These are phyloP conservation scores for Didymella segeticola DNA, from an alignment of 2,329 filamentous ascomycete species.

Conservation along the genomic window DNA sequence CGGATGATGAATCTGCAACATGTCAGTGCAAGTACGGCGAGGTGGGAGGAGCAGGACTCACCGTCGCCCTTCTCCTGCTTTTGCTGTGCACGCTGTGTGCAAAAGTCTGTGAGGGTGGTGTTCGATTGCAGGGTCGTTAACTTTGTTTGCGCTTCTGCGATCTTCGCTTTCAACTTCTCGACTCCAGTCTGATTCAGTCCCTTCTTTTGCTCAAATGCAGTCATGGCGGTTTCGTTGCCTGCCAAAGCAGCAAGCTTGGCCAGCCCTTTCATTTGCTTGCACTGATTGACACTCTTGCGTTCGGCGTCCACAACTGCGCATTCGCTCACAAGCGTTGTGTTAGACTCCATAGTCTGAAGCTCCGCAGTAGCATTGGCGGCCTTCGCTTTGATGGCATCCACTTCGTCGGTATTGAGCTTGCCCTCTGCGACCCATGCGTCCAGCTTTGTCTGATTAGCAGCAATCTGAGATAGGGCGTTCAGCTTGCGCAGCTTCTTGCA, in stretches of 20 bases:
- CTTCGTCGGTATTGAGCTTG: conserved; percentile 29
- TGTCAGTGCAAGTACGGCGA: neutral
- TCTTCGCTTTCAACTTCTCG: conserved; percentile 30
- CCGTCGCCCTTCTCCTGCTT: conserved; percentile 23
- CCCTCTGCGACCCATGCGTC: conserved; percentile 33
- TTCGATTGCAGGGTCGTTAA: conserved; percentile 33
- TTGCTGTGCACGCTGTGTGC: conserved; percentile 24
- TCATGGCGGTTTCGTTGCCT: conserved; percentile 36
- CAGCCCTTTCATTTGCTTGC: conserved; percentile 32
- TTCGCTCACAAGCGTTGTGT: conserved; percentile 34
- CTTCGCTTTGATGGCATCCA: conserved; percentile 34
- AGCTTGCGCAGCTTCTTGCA: conserved; percentile 34
- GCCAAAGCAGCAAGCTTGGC: conserved; percentile 31
- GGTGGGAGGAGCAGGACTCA: neutral
- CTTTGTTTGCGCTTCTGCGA: conserved; percentile 30
- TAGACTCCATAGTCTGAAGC: conserved; percentile 31
- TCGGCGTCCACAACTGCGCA: conserved; percentile 36
- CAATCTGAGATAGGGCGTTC: conserved; percentile 30
- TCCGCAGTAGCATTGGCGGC: conserved; percentile 32
- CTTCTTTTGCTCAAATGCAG: conserved; percentile 29
- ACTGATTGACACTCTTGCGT: conserved; percentile 26
- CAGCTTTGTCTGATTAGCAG: conserved; percentile 40
- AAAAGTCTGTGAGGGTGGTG: conserved; percentile 37
- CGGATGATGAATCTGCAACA: neutral
- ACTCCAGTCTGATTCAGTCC: conserved; percentile 30